Conservation (phyloP, 768 basidiomycete genomes). For the Pulveroboletus sp. region DNA sequence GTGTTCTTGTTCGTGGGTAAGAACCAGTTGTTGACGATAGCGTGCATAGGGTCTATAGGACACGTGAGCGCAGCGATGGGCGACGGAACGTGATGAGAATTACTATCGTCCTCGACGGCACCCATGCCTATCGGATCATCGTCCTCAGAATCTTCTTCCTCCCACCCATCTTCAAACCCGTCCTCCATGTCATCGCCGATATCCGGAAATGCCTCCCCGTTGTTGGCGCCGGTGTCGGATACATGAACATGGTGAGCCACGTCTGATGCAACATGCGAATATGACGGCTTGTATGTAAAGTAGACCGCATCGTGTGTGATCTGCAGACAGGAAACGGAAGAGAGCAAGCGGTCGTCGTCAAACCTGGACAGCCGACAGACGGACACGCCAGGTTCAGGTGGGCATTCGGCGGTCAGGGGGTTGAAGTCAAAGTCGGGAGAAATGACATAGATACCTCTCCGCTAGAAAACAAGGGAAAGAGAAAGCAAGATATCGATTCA, state of each 20-base stretch:
- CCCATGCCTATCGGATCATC: constrained; percentile 5
- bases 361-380: constrained; percentile 17
- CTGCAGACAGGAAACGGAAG: constrained; percentile 47
- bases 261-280: background rate
- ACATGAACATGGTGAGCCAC: background rate
- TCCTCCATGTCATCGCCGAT: constrained; percentile 9
- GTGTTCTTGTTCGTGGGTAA: constrained; percentile 17
- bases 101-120: constrained; percentile 9
- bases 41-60: constrained; percentile 10
- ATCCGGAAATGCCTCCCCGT: constrained; percentile 1
- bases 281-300: constrained; percentile 33
- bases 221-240: background rate
- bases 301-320: constrained; percentile 51
- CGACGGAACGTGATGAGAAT: background rate
- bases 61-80: constrained; percentile 2
- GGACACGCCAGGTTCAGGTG: constrained; percentile 30
- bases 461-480: background rate
- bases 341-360: constrained; percentile 14
- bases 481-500: background rate
- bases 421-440: constrained; percentile 23
- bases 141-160: constrained; percentile 13
- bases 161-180: constrained; percentile 11
- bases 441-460: constrained; percentile 24
- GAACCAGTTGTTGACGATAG: constrained; percentile 20
- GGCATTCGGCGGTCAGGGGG: constrained; percentile 22